Conservation (phyloP, 1,284 basidiomycete genomes). For the Ceratobasidium theobromae region DNA sequence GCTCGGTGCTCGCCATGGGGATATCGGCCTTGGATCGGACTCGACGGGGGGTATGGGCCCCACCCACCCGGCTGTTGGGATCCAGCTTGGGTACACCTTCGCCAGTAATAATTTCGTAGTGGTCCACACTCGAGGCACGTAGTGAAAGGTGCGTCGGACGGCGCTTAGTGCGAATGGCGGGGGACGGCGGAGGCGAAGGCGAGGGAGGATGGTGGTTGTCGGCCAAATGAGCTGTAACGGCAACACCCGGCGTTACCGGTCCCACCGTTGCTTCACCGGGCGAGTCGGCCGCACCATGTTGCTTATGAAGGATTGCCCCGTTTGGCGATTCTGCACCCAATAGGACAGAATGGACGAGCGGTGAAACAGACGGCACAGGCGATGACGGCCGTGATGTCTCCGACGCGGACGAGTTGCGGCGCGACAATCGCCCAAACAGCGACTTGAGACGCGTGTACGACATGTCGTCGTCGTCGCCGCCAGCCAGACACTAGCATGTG, state of each 20-base stretch:
- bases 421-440: slow-evolving; percentile 17
- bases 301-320: too few species aligned
- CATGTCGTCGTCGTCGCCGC: neutral
- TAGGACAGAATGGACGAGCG: slow-evolving; percentile 7
- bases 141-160: slow-evolving; percentile 11
- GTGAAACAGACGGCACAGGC: neutral
- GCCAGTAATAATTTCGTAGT: slow-evolving; percentile 1
- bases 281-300: too few species aligned
- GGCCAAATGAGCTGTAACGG: neutral
- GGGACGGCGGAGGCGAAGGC: neutral
- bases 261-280: neutral
- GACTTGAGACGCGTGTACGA: slow-evolving; percentile 19
- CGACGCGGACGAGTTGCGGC: slow-evolving; percentile 17
- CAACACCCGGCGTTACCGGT: slow-evolving; percentile 4
- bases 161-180: neutral
- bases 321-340: too few species aligned
- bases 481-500: neutral
- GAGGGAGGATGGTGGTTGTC: neutral
- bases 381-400: slow-evolving; percentile 12
- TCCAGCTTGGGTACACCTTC: too few species aligned
- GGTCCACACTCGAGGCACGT: slow-evolving; percentile 14
- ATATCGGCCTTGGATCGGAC: slow-evolving; percentile 1
- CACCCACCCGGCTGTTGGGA: too few species aligned
- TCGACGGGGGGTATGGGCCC: neutral
- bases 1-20: slow-evolving; percentile 15